These are phyloP conservation scores for Metarhizium robertsii DNA, from an alignment of 2,329 filamentous ascomycete genomes.

Conservation along the genomic window DNA sequence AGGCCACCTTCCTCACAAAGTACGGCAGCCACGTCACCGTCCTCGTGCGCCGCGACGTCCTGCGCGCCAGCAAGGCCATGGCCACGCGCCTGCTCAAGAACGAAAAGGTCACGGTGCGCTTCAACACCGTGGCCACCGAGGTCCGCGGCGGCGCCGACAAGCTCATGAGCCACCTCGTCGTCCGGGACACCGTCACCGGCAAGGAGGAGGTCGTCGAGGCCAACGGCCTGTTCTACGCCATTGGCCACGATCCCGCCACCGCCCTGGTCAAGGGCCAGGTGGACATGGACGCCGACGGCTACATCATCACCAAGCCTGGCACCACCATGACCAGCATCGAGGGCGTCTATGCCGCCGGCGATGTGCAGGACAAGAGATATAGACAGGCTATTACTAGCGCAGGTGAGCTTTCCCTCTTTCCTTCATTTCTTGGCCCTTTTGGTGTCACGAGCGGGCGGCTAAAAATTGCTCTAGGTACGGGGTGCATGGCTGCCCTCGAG, in stretches of 20 bases:
- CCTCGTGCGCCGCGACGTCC: conserved; percentile 75
- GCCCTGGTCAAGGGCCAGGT: conserved; percentile 84
- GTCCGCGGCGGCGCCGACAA: conserved; percentile 78
- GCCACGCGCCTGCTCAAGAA: conserved; percentile 72
- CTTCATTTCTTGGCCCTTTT: not conserved
- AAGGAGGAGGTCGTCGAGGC: conserved; percentile 76
- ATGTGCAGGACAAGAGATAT: conserved; percentile 98
- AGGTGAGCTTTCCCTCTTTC: conserved; percentile 45
- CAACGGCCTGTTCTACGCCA: conserved; percentile 92
- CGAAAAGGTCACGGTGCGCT: conserved; percentile 85
- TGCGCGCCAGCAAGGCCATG: conserved; percentile 88
- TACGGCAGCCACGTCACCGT: conserved; percentile 94
- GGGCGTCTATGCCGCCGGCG: conserved; percentile 92
- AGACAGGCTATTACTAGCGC: conserved; percentile 96
- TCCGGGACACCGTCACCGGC: conserved; percentile 71
- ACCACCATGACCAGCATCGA: conserved; percentile 80
- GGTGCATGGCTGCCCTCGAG: conserved; percentile 91
- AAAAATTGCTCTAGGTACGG: conserved; percentile 53
- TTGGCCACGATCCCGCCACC: conserved; percentile 93
- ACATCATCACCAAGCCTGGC: conserved; percentile 81
- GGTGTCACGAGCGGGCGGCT: not conserved
- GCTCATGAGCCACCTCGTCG: conserved; percentile 77
- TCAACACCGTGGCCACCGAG: conserved; percentile 73
- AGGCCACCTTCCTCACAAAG: conserved; percentile 95
- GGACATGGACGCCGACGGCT: conserved; percentile 80